Evolutionary conservation across 1,139 yeast genomes (phyloP), one percentile per base, ranked within the genome.

Genomic region (Suhomyces guaymorum): DNA sequence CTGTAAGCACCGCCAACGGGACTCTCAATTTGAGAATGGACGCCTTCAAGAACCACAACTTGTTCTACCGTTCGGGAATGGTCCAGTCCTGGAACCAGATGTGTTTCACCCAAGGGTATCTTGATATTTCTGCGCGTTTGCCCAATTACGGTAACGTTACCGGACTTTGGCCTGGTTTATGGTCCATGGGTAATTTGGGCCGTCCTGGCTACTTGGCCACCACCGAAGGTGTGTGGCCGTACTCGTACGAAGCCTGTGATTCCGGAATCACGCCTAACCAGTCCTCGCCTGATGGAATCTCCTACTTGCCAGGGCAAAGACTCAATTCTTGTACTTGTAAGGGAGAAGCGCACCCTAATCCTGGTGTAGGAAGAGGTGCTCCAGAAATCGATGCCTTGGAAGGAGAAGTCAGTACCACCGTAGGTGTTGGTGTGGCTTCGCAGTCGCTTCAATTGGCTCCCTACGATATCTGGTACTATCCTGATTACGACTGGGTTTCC

Each of bases 211-310:
- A 74, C 55, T 56, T 78, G 54, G 89, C 90, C 3, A 61, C 87
- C 7, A 76, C 95, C 4, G 92, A 85, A 28, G 95, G 95, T 27
- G 82, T 84, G 10, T 87, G 95, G 96, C 95, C 95, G 3, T 87
- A 86, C 52, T 70, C 88, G n/a, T 87, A 87, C 55, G 78, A 80
- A 26, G 61, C 75, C 13, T 87, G 95, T 64, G 95, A 87, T 66
- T 86, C 86, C 5, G 95, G 95, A 43, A 86, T 86, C 42, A 85
- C 95, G 7, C 82, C 95, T n/a, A 87, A 87, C 55, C 95, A 87
- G 61, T 80, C 89, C 10, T 74, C 88, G 0, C 70, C 83, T 1
- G 95, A 86, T 60, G 96, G 96, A 28, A 73, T 86, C 32, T 80
- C 87, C 8, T 82, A 75, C 51, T 64, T 87, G 26, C 87, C 88